Evolutionary conservation across 1,284 basidiomycete genomes (phyloP).

Genomic region (Ustilago cynodontis): DNA sequence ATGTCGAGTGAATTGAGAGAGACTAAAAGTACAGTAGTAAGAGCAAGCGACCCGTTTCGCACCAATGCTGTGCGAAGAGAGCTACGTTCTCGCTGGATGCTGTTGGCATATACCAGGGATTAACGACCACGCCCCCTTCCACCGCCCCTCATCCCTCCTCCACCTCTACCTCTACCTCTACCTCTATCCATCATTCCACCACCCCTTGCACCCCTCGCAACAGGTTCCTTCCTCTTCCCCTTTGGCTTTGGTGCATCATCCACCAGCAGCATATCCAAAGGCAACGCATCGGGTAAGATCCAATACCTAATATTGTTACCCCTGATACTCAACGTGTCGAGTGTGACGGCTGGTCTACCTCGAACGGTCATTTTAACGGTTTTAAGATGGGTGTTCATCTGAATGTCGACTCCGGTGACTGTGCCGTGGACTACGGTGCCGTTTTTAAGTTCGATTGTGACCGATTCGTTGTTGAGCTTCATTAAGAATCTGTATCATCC

Average conservation of each 20-base stretch:
- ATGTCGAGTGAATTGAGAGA: background rate
- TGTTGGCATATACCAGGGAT: background rate
- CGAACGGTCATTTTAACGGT: slow-evolving; percentile 94
- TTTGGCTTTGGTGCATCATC: slow-evolving; percentile 98
- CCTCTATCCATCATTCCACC: slow-evolving; percentile 53
- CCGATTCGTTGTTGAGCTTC: slow-evolving; percentile 99
- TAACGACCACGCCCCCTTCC: slow-evolving; percentile 28
- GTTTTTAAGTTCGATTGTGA: slow-evolving; percentile 98
- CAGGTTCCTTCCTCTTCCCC: slow-evolving; percentile 66
- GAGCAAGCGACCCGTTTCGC: too few relatives aligned
- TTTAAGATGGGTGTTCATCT: slow-evolving; percentile 96
- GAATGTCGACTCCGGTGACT: slow-evolving; percentile 78
- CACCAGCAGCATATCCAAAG: slow-evolving; percentile 93
- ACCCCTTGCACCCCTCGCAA: slow-evolving; percentile 29
- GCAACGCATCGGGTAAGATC: slow-evolving; percentile 94
- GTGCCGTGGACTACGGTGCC: slow-evolving; percentile 95
- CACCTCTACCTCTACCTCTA: slow-evolving; percentile 49
- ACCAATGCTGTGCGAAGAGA: too few relatives aligned
- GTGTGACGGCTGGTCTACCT: slow-evolving; percentile 82
- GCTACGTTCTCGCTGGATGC: slow-evolving; percentile 2
- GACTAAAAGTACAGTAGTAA: slow-evolving; percentile 14
- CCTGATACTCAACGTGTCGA: slow-evolving; percentile 69
- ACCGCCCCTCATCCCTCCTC: slow-evolving; percentile 30
- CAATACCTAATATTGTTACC: slow-evolving; percentile 80
- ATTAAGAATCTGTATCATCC: slow-evolving; percentile 84